Conservation (phyloP, 768 basidiomycete genomes). For the Albatrellus ellisii region DNA sequence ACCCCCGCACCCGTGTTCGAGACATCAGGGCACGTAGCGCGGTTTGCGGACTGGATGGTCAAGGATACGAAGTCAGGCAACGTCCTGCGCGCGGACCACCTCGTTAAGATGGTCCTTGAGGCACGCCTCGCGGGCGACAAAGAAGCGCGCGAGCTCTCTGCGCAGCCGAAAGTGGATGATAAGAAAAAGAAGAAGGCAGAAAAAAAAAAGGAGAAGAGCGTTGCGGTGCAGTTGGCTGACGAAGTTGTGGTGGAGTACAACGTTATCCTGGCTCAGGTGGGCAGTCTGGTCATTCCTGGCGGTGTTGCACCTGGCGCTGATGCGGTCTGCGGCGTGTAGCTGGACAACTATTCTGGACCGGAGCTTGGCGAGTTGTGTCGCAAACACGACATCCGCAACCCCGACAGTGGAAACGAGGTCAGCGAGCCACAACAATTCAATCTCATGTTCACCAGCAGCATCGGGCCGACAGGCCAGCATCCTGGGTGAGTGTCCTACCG, state of each 20-base stretch:
- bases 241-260: conserved; percentile 68
- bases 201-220: conserved; percentile 64
- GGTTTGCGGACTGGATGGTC: conserved; percentile 99
- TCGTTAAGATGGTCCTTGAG: conserved; percentile 87
- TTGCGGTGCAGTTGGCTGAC: conserved; percentile 64
- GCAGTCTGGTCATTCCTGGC: conserved; percentile 16
- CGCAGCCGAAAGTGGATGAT: conserved; percentile 34
- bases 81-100: conserved; percentile 91
- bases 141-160: conserved; percentile 71
- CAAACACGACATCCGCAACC: conserved; percentile 72
- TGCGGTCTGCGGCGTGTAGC: conserved; percentile 27
- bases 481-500: conserved; percentile 50
- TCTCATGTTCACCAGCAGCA: conserved; percentile 96
- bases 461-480: conserved; percentile 95
- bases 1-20: conserved; percentile 92
- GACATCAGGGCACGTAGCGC: conserved; percentile 93
- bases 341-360: conserved; percentile 88
- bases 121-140: conserved; percentile 82
- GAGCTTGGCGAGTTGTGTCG: conserved; percentile 81
- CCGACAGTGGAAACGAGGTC: conserved; percentile 87
- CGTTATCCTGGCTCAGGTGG: conserved; percentile 73
- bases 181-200: conserved; percentile 50
- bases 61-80: conserved; percentile 93
- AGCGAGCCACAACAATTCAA: conserved; percentile 93
- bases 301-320: conserved; percentile 7